Conservation (phyloP, 345 rosid species). For the Syzygium grande region DNA sequence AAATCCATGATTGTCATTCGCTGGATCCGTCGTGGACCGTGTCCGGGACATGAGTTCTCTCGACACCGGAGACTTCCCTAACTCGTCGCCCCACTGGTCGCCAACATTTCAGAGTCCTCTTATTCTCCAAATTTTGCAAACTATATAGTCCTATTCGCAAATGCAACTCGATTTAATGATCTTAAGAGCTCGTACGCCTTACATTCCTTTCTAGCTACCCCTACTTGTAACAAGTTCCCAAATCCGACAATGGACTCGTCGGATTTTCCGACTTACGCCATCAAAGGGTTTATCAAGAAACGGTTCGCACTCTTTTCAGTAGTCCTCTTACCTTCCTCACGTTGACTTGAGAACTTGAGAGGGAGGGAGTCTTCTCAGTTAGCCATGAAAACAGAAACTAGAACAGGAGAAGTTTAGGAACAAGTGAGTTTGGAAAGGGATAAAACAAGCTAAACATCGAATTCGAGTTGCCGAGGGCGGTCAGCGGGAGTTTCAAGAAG, state of each 20-base stretch:
- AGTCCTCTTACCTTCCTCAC: background rate
- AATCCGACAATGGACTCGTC: accelerated
- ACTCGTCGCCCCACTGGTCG: background rate
- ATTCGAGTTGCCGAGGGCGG: background rate
- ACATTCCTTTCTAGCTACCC: background rate
- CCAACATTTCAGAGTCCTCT: background rate
- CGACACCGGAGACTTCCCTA: background rate
- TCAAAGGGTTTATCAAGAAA: background rate
- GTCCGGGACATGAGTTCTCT: background rate
- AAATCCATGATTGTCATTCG: background rate
- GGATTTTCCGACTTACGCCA: background rate
- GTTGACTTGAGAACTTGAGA: background rate
- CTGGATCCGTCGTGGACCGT: background rate
- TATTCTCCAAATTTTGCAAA: background rate
- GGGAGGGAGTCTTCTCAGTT: background rate
- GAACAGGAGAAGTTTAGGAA: background rate
- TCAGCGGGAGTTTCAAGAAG: background rate
- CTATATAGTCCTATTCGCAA: background rate
- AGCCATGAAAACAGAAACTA: background rate
- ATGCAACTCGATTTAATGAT: background rate
- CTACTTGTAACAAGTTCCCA: background rate
- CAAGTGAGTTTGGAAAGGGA: background rate
- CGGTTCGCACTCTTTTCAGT: background rate
- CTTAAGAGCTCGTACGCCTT: background rate
- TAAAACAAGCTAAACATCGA: background rate